Base-by-base conservation (phyloP, 2,329 filamentous ascomycete genomes). In the Pseudogymnoascus sp. region DNA sequence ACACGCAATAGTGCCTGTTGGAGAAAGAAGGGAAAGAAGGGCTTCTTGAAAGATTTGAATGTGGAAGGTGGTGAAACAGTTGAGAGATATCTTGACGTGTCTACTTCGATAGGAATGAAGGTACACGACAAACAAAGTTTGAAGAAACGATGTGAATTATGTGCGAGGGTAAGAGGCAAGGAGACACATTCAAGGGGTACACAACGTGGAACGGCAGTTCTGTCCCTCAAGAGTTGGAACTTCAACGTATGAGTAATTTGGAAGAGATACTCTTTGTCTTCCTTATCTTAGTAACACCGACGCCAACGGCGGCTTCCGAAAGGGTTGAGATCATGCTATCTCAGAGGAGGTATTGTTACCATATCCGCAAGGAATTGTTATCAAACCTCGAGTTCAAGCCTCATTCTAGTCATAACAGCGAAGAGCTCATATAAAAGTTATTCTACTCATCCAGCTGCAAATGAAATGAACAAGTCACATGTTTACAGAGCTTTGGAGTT, bases 281-380 rank as follows among this genome's bases (percentile, higher is more conserved):
- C 12, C 48, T 55, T 33, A 55, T 55, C 48, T 55, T 55, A 33
- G 48, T 55, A 33, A 55, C 48, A 55, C 48, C 29, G 48, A 21
- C 27, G 10, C 29, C 35, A 15, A 29, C 35, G 35, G 35, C 48
- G 29, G 48, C 27, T 33, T 55, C 48, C 29, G 48, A 52, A n/a
- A 29, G 12, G 6, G n/a, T 33, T 45, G 12, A 45, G 10, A 33
- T 55, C 27, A 33, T 12, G 33, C 1, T 2, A 21, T 55, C 48
- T 21, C 9, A 5, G 7, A 6, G 27, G 48, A 33, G 48, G 9
- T n/a, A 33, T 33, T 15, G 48, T 12, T 12, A 8, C 29, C 48
- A 18, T 52, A 52, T 15, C 15, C n/a, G 13, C n/a, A 52, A 27
- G n/a, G n/a, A n/a, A n/a, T n/a, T n/a, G n/a, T n/a, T 13, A 33